Base-by-base conservation (phyloP, 345 rosid genomes). In the Fremontodendron californicum region DNA sequence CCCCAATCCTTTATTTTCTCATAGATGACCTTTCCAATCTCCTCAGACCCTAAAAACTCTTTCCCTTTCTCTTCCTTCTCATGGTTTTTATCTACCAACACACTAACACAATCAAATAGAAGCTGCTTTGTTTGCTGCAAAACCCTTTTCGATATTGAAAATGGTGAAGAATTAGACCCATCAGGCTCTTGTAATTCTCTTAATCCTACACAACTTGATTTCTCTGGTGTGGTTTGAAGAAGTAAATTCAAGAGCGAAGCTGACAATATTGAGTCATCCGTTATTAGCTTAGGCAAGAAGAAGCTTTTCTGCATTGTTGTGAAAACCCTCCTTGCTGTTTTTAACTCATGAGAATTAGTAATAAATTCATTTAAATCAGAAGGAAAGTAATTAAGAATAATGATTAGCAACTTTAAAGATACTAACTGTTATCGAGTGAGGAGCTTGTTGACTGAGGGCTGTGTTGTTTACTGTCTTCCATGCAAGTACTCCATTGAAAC, bases 51-150 rank as follows among this genome's bases (percentile, higher is more conserved):
- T 33, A 33, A 1, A 42, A 71, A 61, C 31, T 71, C 49, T 21
- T 9, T 73, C 23, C 45, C 62, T 77, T 12, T 67, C 46, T 61
- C 75, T 48, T 79, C 78, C 42, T 67, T 81, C 31, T 57, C 78
- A 10, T 74, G 85, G 54, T 62, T 80, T 37, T 81, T 82, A 58
- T 81, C 79, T 15, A 87, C 75, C 16, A 78, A 75, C 75, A 87
- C 91, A 60, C 83, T 82, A 31, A 82, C 84, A 13, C 85, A 86
- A 40, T 88, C 90, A 37, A 84, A 81, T 45, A 86, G 71, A 19
- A 87, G 84, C 69, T 80, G 90, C 76, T 54, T 80, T 54, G 84
- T 82, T 68, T 86, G 88, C 73, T 82, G 84, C 76, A 86, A 18
- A 46, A 64, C 55, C 77, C 42, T 80, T 46, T 81, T 84, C 25